Evolutionary conservation across 306 rosid species (phyloP).

Genomic region (Cucurbita ficifolia): DNA sequence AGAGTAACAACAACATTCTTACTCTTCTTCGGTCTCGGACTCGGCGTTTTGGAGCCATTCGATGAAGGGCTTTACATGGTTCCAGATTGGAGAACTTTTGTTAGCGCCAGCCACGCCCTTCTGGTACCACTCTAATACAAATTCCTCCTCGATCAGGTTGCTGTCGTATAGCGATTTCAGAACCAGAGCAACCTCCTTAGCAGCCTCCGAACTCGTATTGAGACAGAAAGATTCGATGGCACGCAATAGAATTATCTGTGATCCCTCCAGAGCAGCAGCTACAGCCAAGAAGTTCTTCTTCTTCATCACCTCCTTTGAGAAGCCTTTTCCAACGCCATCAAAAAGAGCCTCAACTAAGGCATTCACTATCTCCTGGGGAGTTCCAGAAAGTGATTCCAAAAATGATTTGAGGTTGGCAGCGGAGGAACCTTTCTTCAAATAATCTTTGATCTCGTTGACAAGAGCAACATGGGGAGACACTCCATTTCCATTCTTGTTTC

Average conservation of each 20-base stretch:
- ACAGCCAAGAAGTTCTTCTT: constrained; percentile 37
- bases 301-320: constrained; percentile 35
- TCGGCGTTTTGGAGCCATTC: constrained; percentile 60
- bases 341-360: constrained; percentile 41
- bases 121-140: constrained; percentile 32
- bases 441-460: constrained; percentile 26
- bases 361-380: constrained; percentile 38
- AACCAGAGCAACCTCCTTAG: constrained; percentile 37
- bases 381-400: constrained; percentile 30
- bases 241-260: constrained; percentile 25
- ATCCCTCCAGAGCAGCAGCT: constrained; percentile 23
- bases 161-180: constrained; percentile 34
- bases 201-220: constrained; percentile 23
- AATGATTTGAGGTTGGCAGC: constrained; percentile 25
- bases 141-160: constrained; percentile 32
- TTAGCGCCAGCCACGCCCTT: constrained; percentile 23
- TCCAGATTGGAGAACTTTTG: constrained; percentile 30
- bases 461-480: constrained; percentile 10
- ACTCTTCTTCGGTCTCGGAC: constrained; percentile 49
- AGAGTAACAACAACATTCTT: neutral
- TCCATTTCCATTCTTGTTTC: constrained; percentile 17
- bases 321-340: constrained; percentile 41
- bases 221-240: constrained; percentile 27
- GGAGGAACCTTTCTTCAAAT: constrained; percentile 28
- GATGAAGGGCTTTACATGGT: constrained; percentile 32